These are phyloP conservation scores for Kwoniella europaea DNA, from an alignment of 768 basidiomycete species.

Conservation along the genomic window DNA sequence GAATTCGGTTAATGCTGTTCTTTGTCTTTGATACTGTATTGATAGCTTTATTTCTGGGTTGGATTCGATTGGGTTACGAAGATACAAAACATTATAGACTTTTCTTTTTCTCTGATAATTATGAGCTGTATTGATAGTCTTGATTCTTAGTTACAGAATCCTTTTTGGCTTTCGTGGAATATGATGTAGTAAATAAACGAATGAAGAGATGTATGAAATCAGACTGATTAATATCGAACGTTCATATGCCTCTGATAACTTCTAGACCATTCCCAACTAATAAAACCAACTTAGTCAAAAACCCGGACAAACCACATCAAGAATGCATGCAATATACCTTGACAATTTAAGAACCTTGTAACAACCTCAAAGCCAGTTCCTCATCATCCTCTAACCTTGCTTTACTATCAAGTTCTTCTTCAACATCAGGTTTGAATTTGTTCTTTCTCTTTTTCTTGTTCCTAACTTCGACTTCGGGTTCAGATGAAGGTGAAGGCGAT, in stretches of 20 bases:
- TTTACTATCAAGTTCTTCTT: slow-evolving; percentile 14
- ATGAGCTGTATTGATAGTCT: too few relatives aligned
- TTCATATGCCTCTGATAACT: too few relatives aligned
- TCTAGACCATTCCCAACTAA: too few relatives aligned
- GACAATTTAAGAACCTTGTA: slow-evolving; percentile 17
- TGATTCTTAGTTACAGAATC: too few relatives aligned
- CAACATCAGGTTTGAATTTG: slow-evolving; percentile 53
- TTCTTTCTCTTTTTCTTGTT: slow-evolving; percentile 56
- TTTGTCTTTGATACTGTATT: not conserved
- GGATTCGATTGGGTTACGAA: too few relatives aligned
- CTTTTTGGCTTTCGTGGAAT: not conserved
- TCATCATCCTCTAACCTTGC: slow-evolving; percentile 60
- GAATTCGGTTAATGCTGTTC: not conserved
- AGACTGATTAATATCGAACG: too few relatives aligned
- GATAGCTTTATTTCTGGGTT: not conserved
- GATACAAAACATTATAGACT: too few relatives aligned
- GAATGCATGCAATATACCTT: not conserved
- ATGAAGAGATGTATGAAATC: not conserved
- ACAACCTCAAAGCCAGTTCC: slow-evolving; percentile 68
- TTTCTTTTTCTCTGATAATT: too few relatives aligned
- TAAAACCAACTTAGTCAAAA: too few relatives aligned
- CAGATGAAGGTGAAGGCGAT: slow-evolving; percentile 64
- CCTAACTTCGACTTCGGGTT: slow-evolving; percentile 30
- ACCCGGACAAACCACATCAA: not conserved
- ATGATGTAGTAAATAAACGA: not conserved